Evolutionary conservation across 129 eudicot species (phyloP).

Genomic region (Saposhnikovia divaricata): DNA sequence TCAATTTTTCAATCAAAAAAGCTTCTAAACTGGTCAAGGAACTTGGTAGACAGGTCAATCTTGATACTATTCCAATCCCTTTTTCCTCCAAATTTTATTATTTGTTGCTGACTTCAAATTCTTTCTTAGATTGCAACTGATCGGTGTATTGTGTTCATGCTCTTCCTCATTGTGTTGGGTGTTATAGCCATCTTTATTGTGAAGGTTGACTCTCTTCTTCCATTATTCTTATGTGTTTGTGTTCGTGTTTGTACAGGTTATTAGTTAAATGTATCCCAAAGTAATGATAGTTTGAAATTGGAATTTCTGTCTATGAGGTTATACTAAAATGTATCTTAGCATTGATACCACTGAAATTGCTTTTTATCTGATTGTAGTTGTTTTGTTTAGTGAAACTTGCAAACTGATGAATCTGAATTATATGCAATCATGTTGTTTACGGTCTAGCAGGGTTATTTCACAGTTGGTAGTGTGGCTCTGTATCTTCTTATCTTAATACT

Average conservation of each 20-base stretch:
- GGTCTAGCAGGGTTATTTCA: background rate
- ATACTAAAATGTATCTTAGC: background rate
- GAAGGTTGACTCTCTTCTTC: constrained; percentile 42
- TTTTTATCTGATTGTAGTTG: background rate
- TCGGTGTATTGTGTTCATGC: constrained; percentile 87
- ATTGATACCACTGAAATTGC: background rate
- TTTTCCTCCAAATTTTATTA: constrained; percentile 2
- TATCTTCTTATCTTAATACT: background rate
- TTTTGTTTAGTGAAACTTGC: background rate
- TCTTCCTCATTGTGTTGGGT: constrained; percentile 82
- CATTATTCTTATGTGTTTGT: background rate
- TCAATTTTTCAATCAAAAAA: constrained; percentile 83
- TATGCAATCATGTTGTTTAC: background rate
- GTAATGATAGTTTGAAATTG: background rate
- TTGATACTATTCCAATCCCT: constrained; percentile 29
- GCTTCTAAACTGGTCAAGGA: constrained; percentile 97
- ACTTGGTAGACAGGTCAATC: constrained; percentile 97
- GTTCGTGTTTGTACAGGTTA: background rate
- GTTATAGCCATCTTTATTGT: constrained; percentile 79
- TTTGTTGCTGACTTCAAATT: constrained; percentile 28
- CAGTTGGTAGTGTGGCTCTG: background rate
- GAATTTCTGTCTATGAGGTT: background rate
- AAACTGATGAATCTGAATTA: background rate
- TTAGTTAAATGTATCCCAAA: background rate
- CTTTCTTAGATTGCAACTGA: constrained; percentile 79